A percentile compares a stretch with the other conserved stretches of the same genome.
Evolutionary conservation across 371 early-diverging fungal species (phyloP).

Genomic region (Blakeslea trispora): DNA sequence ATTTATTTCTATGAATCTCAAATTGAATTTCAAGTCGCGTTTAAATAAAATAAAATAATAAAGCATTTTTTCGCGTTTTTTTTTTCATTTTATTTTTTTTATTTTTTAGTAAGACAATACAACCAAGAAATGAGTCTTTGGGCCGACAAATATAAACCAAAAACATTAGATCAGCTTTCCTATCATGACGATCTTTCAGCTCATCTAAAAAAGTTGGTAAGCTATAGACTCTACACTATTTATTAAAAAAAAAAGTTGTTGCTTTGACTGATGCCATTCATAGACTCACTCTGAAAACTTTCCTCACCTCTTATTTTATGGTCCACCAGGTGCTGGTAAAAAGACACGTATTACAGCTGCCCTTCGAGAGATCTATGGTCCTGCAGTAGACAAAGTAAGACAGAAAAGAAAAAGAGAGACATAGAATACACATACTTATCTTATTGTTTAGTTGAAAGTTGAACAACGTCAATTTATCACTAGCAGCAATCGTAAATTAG

Average conservation of each 20-base stretch:
- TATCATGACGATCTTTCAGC: slow-evolving; percentile 77
- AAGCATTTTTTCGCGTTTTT: slow-evolving; percentile 6
- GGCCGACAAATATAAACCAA: slow-evolving; percentile 97
- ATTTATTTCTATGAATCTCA: slow-evolving; percentile 14
- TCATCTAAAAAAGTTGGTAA: slow-evolving; percentile 80
- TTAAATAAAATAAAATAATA: not conserved
- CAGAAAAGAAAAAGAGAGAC: not conserved
- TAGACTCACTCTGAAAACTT: slow-evolving; percentile 84
- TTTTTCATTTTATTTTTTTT: not conserved
- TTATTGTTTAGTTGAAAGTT: slow-evolving; percentile 73
- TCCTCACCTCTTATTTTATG: slow-evolving; percentile 97
- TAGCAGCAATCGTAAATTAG: slow-evolving; percentile 81
- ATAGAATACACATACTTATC: not conserved
- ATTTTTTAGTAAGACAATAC: too few species aligned
- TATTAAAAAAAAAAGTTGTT: too few species aligned
- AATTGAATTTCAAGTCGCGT: slow-evolving; percentile 1
- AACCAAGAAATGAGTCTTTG: slow-evolving; percentile 86
- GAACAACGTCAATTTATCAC: slow-evolving; percentile 85
- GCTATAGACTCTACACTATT: not conserved
- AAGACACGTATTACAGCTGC: slow-evolving; percentile 92
- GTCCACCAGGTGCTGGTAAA: slow-evolving; percentile 97
- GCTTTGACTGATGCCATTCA: too few species aligned
- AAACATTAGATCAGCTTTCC: slow-evolving; percentile 81
- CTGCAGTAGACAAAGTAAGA: slow-evolving; percentile 88
- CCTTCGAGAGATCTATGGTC: slow-evolving; percentile 86